A percentile compares a stretch with the other conserved stretches of the same genome.
Conservation (phyloP, 306 rosid genomes). For the Castanea mollissima region DNA sequence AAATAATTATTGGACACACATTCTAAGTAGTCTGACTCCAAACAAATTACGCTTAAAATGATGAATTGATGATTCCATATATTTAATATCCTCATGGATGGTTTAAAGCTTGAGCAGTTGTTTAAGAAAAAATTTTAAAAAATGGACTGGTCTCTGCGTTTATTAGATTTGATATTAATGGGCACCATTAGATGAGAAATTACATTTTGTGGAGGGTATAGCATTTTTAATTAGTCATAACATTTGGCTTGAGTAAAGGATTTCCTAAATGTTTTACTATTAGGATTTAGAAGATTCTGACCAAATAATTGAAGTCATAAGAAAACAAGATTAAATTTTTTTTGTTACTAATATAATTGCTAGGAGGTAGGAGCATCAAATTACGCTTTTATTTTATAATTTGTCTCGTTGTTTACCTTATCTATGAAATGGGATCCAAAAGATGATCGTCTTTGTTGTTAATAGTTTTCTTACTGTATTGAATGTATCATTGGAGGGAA, state of each 20-base stretch:
- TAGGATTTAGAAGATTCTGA: background rate
- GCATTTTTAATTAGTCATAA: no score
- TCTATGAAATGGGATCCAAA: background rate
- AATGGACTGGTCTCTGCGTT: no score
- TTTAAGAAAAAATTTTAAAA: no score
- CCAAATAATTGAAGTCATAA: no score
- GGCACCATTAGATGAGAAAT: no score
- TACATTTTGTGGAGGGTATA: no score
- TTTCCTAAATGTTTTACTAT: background rate
- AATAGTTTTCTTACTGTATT: background rate
- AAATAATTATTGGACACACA: no score
- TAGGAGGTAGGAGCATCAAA: background rate
- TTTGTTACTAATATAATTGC: background rate
- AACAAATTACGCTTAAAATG: no score
- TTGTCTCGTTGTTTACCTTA: background rate
- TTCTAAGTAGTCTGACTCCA: no score
- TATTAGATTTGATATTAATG: no score
- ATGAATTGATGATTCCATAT: background rate
- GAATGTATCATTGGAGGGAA: background rate
- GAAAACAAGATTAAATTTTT: no score
- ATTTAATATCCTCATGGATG: background rate
- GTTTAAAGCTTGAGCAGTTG: no score
- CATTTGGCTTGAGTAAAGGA: background rate
- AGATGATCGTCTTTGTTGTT: background rate
- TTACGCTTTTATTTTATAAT: background rate